These are phyloP conservation scores for Aspergillus fructus DNA, from an alignment of 2,329 filamentous ascomycete genomes.

Conservation along the genomic window DNA sequence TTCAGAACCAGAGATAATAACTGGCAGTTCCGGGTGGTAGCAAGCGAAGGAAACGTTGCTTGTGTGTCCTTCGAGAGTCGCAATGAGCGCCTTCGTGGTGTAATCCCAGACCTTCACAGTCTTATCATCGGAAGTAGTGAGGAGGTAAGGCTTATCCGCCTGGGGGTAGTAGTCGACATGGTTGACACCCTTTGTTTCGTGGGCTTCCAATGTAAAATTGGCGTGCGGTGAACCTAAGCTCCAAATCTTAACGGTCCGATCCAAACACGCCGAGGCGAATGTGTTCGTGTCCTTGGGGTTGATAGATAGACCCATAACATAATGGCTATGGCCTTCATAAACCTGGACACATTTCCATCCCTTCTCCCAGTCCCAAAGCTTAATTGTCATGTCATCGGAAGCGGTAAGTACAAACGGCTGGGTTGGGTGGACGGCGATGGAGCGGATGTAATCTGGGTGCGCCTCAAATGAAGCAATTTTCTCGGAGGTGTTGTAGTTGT, in stretches of 20 bases:
- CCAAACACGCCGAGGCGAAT: slow-evolving; percentile 89
- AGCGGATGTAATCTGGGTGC: slow-evolving; percentile 96
- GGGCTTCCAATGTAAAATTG: slow-evolving; percentile 95
- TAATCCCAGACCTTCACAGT: slow-evolving; percentile 99
- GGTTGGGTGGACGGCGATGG: slow-evolving; percentile 91
- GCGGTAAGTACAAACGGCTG: slow-evolving; percentile 95
- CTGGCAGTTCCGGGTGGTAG: slow-evolving; percentile 93
- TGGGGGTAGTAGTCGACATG: slow-evolving; percentile 85
- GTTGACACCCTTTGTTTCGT: slow-evolving; percentile 97
- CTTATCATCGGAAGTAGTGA: slow-evolving; percentile 94
- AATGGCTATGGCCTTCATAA: slow-evolving; percentile 94
- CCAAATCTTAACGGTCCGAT: slow-evolving; percentile 98
- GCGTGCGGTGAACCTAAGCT: slow-evolving; percentile 88
- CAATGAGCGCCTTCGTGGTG: slow-evolving; percentile 95
- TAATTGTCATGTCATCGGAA: slow-evolving; percentile 97
- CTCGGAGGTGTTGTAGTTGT: slow-evolving; percentile 99
- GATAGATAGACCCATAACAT: slow-evolving; percentile 94
- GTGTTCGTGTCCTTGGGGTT: slow-evolving; percentile 97
- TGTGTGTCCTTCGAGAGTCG: slow-evolving; percentile 92
- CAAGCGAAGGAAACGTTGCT: slow-evolving; percentile 98
- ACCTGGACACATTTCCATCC: slow-evolving; percentile 96
- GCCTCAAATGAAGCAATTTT: slow-evolving; percentile 97
- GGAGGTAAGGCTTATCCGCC: slow-evolving; percentile 75
- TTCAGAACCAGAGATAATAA: slow-evolving; percentile 97
- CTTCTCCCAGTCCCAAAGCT: slow-evolving; percentile 99